Percentiles rank a stretch among this genome's conserved stretches.
These are phyloP conservation scores for Zelopaecilomyces penicillatus DNA, from an alignment of 2,329 filamentous ascomycete species.

Conservation along the genomic window DNA sequence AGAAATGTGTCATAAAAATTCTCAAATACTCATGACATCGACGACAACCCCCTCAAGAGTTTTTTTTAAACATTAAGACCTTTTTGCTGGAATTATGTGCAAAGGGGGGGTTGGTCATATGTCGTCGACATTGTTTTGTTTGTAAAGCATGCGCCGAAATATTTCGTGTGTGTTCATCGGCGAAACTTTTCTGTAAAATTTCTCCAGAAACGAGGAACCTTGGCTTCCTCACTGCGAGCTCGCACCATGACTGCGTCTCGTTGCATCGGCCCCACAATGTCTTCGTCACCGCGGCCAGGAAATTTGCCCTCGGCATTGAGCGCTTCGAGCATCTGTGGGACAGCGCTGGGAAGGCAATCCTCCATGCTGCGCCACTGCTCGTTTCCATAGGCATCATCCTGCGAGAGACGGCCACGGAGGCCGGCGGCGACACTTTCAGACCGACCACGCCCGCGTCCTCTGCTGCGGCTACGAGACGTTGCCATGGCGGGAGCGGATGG, in stretches of 20 bases:
- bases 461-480: constrained; percentile 30
- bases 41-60: too few species aligned
- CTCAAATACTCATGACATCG: too few species aligned
- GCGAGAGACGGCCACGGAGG: constrained; percentile 20
- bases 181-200: constrained; percentile 39
- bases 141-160: too few species aligned
- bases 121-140: too few species aligned
- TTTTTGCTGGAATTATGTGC: too few species aligned
- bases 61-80: too few species aligned
- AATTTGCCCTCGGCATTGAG: constrained; percentile 74
- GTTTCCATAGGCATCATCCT: constrained; percentile 33
- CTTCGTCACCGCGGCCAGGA: constrained; percentile 76
- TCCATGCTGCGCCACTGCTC: constrained; percentile 39
- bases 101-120: too few species aligned
- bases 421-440: constrained; percentile 35
- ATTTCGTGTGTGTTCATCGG: constrained; percentile 1
- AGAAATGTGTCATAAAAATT: constrained; percentile 3
- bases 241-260: constrained; percentile 47
- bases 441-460: constrained; percentile 29
- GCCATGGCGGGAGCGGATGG: constrained; percentile 16
- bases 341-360: constrained; percentile 52
- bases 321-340: constrained; percentile 60
- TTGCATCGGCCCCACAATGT: constrained; percentile 90
- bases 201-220: constrained; percentile 39
- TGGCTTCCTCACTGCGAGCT: constrained; percentile 35